Evolutionary conservation across 495 filamentous ascomycete genomes (phyloP), one percentile per base, ranked within the genome.

Genomic region (Neurospora sp.): DNA sequence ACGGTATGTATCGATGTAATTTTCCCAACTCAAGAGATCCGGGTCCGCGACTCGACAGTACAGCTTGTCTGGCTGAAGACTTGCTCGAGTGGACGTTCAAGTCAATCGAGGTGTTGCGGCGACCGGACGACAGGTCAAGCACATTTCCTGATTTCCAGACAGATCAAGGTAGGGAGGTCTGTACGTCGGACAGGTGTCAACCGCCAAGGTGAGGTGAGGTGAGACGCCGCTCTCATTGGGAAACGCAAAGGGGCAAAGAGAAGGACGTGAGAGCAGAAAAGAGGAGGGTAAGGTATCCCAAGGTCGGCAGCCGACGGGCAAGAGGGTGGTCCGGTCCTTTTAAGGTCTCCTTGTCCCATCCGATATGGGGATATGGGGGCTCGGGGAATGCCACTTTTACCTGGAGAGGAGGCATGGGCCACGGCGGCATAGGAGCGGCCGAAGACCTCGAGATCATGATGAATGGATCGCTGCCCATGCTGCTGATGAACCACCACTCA

Each of bases 261-360:
- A 14, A 69, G 72, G 35, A 31, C 18, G 16, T n/a, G 39, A 22
- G 42, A 16, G 37, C n/a, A 27, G 44, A 40, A 53, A 20, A 27
- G 44, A 41, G 20, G 42, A 71, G 22, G n/a, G 27, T 44, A 74
- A 61, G 69, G 73, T 73, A 75, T 74, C 65, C 76, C 73, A 75
- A 70, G 20, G 75, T 70, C 72, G 69, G 73, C 77, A 69, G 71
- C 68, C 72, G 77, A 76, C 73, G 47, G 77, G 41, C 71, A 71
- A 71, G 71, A 75, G 75, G 69, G 70, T 72, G 77, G 75, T 77
- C 78, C 76, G 76, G 69, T 74, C 73, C 74, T 35, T 70, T 42
- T 27, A 70, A 70, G 7, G 53, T 37, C 53, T 61, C 53, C 53
- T 10, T 31, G 53, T 61, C 53, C 53, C 8, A 5, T 20, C n/a